Conservation (phyloP, 139 green algal species). For the Chlamydomonas applanata region DNA sequence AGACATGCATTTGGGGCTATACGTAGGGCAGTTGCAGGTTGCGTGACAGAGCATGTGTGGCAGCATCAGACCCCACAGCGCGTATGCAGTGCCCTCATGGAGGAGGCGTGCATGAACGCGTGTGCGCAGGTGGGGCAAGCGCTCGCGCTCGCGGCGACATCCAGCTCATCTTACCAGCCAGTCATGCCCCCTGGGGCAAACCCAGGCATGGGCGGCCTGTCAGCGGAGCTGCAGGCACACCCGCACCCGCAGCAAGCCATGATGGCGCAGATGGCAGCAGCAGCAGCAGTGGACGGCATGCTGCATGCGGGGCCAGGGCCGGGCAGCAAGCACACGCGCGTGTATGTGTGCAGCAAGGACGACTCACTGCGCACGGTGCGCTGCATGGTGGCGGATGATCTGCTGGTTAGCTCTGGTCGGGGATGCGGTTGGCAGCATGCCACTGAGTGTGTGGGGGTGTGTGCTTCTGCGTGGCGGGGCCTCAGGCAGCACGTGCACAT, state of each 20-base stretch:
- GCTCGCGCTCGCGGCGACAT: constrained; percentile 48
- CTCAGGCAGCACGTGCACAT: no score
- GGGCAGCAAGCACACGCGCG: constrained; percentile 15
- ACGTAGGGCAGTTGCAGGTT: no score
- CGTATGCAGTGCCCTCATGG: no score
- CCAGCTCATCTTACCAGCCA: background rate
- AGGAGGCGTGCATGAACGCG: no score
- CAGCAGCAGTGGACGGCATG: background rate
- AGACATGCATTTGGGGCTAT: no score
- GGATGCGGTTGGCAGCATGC: background rate
- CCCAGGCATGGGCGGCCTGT: constrained; percentile 21
- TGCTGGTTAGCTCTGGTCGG: background rate
- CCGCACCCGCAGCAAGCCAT: constrained; percentile 2
- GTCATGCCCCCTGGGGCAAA: background rate
- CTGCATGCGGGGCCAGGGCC: constrained; percentile 12
- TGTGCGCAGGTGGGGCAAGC: constrained; percentile 61
- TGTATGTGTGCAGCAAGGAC: constrained; percentile 63
- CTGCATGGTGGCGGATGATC: no score
- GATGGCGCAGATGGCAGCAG: background rate
- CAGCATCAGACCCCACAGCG: no score
- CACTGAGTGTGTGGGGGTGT: background rate
- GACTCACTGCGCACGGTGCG: constrained; percentile 69
- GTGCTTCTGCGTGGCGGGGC: no score
- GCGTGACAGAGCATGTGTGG: no score
- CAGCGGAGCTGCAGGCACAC: constrained; percentile 21